These are phyloP conservation scores for Nemania bipapillata DNA, from an alignment of 2,329 filamentous ascomycete species.

Conservation along the genomic window DNA sequence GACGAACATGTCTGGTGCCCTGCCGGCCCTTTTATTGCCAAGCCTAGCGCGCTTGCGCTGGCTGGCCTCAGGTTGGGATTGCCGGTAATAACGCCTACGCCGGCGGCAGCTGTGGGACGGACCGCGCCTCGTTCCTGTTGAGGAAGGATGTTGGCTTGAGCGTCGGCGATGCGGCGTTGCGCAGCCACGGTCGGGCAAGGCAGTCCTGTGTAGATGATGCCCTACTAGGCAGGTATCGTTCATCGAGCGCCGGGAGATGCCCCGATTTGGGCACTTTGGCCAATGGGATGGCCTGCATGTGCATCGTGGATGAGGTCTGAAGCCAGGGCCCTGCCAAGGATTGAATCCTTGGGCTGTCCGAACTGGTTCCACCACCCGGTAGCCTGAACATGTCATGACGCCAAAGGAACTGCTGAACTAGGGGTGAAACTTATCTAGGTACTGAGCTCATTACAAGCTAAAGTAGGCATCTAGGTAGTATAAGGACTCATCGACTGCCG, in stretches of 20 bases:
- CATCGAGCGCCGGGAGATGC: neutral
- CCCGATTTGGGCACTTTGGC: neutral
- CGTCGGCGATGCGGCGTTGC: neutral
- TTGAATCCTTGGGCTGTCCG: neutral
- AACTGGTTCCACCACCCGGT: neutral
- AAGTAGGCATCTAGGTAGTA: no score
- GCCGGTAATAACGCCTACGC: neutral
- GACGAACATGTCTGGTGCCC: neutral
- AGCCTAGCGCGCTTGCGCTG: constrained; percentile 2
- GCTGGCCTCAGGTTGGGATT: neutral
- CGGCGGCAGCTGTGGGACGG: neutral
- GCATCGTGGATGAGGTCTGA: constrained; percentile 6
- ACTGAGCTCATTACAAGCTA: no score
- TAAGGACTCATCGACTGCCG: no score
- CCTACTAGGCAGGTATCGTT: constrained; percentile 11
- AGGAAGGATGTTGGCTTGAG: neutral
- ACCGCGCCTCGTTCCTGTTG: neutral
- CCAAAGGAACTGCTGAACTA: neutral
- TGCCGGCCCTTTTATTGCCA: constrained; percentile 22
- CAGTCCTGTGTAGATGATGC: neutral
- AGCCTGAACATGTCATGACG: neutral
- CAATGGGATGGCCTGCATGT: constrained; percentile 1
- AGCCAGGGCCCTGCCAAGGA: neutral
- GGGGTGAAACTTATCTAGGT: no score
- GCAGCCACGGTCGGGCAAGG: neutral